Evolutionary conservation across 495 filamentous ascomycete genomes (phyloP), one percentile per base, ranked within the genome.

Genomic region (Podospora pseudocomata): DNA sequence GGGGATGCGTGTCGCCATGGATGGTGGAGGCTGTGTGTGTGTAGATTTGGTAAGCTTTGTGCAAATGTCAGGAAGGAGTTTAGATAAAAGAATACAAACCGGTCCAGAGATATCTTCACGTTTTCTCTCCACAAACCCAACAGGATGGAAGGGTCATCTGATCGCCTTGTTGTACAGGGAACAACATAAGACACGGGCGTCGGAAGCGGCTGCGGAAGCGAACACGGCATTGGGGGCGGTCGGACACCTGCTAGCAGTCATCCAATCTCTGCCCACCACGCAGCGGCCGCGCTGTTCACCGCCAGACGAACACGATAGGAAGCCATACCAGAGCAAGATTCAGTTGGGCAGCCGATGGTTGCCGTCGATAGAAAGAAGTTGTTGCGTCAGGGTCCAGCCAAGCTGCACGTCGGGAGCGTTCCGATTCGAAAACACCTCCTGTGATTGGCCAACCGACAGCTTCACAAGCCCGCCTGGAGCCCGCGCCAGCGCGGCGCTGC

Each of bases 311-410:
- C 39, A 49, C 39, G 39, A 18, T 49, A 13, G 15, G 15, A 13
- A 11, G 39, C 39, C 39, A 49, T 49, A 49, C 7, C 39, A 49
- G 39, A 18, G 55, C 54, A 5, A 58, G n/a, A 20, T 18, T 49
- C 39, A 49, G 39, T 11, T 49, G 55, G 7, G 4, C 30, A 7
- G 23, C 55, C 70, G 70, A 70, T 60, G 67, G 20, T 67, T 67
- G 65, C 68, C 68, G 68, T 69, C 60, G 32, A 58, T 0, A 20
- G 55, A 26, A 26, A 19, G 55, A 26, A 58, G n/a, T n/a, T 58
- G n/a, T 68, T 72, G 69, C 64, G 70, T 72, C 70, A 72, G 67
- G 64, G 30, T 55, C 59, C 60, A 49, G 63, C 49, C 53, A 58
- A 59, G 70, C 60, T 64, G 59, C 23, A 58, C 55, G 60, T 26